These are phyloP conservation scores for Botrytis tulipae DNA, from an alignment of 2,329 filamentous ascomycete genomes.

Conservation along the genomic window DNA sequence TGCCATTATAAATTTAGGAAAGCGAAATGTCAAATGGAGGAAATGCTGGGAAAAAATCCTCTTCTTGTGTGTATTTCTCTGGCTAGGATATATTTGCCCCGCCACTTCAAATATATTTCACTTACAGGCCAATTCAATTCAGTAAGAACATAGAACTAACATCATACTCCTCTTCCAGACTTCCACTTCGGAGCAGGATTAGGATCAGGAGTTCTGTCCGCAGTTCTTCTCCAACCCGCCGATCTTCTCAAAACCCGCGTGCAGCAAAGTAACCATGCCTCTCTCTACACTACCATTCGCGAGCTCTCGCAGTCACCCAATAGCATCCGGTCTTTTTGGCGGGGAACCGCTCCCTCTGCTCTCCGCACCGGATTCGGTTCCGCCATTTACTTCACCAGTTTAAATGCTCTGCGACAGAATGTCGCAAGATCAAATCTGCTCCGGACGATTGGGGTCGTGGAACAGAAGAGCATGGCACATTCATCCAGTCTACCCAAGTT, in stretches of 20 bases:
- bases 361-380: conserved; percentile 90
- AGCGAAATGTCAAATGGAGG: conserved; percentile 51
- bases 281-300: conserved; percentile 67
- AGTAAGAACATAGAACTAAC: background rate
- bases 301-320: conserved; percentile 65
- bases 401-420: conserved; percentile 78
- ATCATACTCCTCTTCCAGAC: conserved; percentile 44
- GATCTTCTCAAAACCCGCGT: conserved; percentile 96
- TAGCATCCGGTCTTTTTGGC: conserved; percentile 74
- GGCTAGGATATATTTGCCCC: background rate
- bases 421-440: conserved; percentile 50
- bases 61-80: conserved; percentile 43
- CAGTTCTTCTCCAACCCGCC: conserved; percentile 87
- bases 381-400: conserved; percentile 87
- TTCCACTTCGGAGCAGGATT: conserved; percentile 90
- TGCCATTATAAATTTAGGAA: conserved; percentile 28
- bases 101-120: background rate
- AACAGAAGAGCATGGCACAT: conserved; percentile 31
- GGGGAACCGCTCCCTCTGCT: conserved; percentile 88
- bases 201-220: conserved; percentile 80
- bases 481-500: conserved; percentile 80
- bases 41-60: conserved; percentile 49
- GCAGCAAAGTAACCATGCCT: conserved; percentile 75
- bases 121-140: background rate
- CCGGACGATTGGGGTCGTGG: conserved; percentile 35